phyloP scores from a whole-genome alignment of 495 filamentous ascomycete genomes.

The Neurospora tetrasperma region DNA sequence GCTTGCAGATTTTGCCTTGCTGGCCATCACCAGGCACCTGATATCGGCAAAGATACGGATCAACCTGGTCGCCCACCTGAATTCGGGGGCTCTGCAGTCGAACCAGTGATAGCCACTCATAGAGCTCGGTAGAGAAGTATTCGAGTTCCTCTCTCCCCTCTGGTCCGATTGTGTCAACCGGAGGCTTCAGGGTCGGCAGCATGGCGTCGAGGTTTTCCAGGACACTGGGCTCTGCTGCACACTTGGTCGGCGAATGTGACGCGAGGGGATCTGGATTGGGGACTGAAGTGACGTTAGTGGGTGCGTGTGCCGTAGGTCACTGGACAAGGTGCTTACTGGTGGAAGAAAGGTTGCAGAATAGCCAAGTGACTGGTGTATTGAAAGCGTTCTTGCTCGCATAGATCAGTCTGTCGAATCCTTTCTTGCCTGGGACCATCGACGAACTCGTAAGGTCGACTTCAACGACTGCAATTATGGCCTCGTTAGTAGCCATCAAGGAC shows the following conservation, averaged over 20 bases:
- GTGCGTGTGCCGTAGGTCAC: neutral
- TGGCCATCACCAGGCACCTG: conserved; percentile 41
- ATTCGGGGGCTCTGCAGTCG: conserved; percentile 65
- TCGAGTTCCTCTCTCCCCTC: conserved; percentile 38
- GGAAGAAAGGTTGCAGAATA: conserved; percentile 58
- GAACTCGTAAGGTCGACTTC: conserved; percentile 70
- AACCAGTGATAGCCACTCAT: conserved; percentile 79
- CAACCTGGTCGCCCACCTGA: conserved; percentile 52
- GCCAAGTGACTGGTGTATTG: conserved; percentile 60
- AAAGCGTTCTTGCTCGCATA: conserved; percentile 82
- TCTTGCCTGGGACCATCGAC: conserved; percentile 84
- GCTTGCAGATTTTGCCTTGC: conserved; percentile 31
- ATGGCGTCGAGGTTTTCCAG: conserved; percentile 25
- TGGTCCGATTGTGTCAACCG: conserved; percentile 26
- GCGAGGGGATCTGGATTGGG: conserved; percentile 41
- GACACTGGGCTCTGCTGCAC: conserved; percentile 25
- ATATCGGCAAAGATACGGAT: conserved; percentile 78
- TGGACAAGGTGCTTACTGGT: conserved; percentile 19
- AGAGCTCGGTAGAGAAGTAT: conserved; percentile 51
- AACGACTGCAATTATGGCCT: conserved; percentile 45
- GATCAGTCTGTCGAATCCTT: conserved; percentile 74
- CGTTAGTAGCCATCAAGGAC: neutral
- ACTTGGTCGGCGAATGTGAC: conserved; percentile 42
- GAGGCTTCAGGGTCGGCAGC: conserved; percentile 41
- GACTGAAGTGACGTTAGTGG: conserved; percentile 20